Conservation (phyloP, 768 basidiomycete species). For the Hericium erinaceus region DNA sequence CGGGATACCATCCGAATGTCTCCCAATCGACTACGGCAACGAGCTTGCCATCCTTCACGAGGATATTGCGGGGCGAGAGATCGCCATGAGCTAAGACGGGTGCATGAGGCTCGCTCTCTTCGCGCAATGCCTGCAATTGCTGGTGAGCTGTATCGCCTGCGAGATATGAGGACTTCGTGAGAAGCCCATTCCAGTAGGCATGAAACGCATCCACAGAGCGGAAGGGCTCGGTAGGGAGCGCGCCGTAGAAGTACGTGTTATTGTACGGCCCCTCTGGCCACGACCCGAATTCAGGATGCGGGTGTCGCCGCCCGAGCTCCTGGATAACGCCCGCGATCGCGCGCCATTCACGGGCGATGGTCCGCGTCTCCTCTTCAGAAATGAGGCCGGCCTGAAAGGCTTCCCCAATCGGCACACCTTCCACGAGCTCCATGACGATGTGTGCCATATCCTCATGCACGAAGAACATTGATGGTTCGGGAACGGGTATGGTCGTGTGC, state of each 20-base stretch:
- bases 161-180: background rate
- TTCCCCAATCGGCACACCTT: background rate
- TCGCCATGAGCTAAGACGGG: background rate
- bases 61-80: conserved; percentile 32
- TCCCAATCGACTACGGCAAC: conserved; percentile 31
- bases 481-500: conserved; percentile 15
- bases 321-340: background rate
- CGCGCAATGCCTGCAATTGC: background rate
- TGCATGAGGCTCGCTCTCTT: background rate
- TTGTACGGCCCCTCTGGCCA: no score
- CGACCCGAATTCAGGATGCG: no score
- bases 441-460: background rate
- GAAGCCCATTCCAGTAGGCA: background rate
- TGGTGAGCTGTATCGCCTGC: background rate
- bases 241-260: background rate
- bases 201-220: background rate
- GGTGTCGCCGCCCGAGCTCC: background rate
- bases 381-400: background rate
- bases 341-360: background rate
- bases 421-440: conserved; percentile 10
- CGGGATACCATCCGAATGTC: conserved; percentile 26
- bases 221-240: background rate
- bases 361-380: background rate
- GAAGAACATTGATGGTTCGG: conserved; percentile 7
- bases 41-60: conserved; percentile 24